These are phyloP conservation scores for Tetrahymena elliotti DNA, from an alignment of 73 alveolate species.

Conservation along the genomic window DNA sequence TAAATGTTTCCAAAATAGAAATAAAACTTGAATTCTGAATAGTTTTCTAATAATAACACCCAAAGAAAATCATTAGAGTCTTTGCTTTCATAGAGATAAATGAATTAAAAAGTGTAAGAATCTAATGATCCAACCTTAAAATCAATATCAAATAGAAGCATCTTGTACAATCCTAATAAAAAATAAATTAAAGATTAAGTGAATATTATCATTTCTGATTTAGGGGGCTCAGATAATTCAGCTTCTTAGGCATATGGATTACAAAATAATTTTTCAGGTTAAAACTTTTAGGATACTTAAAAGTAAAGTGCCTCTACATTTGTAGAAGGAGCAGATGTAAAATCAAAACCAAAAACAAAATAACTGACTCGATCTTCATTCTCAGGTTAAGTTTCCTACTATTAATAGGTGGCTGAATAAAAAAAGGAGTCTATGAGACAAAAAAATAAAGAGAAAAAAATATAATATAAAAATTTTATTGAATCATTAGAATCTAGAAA, in stretches of 20 bases:
- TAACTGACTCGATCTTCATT: not conserved
- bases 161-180: no score
- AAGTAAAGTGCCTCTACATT: not conserved
- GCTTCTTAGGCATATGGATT: not conserved
- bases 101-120: not conserved
- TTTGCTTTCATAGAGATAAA: not conserved
- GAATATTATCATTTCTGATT: not conserved
- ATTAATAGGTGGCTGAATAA: not conserved
- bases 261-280: not conserved
- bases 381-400: not conserved
- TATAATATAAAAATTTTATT: not conserved
- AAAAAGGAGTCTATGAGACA: not conserved
- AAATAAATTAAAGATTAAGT: no score
- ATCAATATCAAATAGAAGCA: not conserved
- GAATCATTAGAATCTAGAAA: not conserved
- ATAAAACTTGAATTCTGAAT: not conserved
- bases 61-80: not conserved
- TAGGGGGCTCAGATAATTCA: not conserved
- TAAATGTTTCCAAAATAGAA: not conserved
- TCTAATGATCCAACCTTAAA: not conserved
- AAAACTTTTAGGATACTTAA: not conserved
- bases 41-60: not conserved
- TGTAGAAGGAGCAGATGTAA: not conserved
- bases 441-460: not conserved
- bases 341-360: not conserved